Base-by-base conservation (phyloP, 176 grass and related monocot genomes). In the Paspalum notatum region DNA sequence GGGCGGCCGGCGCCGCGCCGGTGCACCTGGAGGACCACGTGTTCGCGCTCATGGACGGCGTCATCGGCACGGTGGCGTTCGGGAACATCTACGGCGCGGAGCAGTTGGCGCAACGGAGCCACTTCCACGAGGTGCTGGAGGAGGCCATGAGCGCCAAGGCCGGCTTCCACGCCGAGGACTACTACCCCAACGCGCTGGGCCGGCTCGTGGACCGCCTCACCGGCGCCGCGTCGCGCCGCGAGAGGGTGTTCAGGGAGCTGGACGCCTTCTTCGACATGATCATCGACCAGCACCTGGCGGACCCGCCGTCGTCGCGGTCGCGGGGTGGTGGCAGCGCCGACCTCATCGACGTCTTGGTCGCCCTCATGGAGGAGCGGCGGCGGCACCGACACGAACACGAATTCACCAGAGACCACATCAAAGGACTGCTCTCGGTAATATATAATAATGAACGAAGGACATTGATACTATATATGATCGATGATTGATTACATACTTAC, bases 401-500 rank as follows among this genome's bases (percentile, higher is more conserved):
- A 8, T 79, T 91, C 37, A 87, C 82, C 18, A 82, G 72, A 6
- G 85, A 85, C 40, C 26, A 79, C 47, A 18, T 85, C 82, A 88
- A 88, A 58, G 76, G 62, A 1, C 37, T 78, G 6, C 59, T 78
- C 16, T 74, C 62, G 15, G 84, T n/a, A n/a, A n/a, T n/a, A n/a
- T n/a, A n/a, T n/a, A n/a, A n/a, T n/a, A n/a, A n/a, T n/a, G n/a
- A n/a, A n/a, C n/a, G n/a, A n/a, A n/a, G n/a, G n/a, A n/a, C n/a
- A n/a, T n/a, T n/a, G n/a, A n/a, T n/a, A n/a, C n/a, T n/a, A n/a
- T n/a, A n/a, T n/a, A n/a, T n/a, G n/a, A n/a, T n/a, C n/a, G n/a
- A n/a, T n/a, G n/a, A n/a, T n/a, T n/a, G n/a, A n/a, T n/a, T n/a
- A n/a, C n/a, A n/a, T n/a, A n/a, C n/a, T n/a, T n/a, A n/a, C n/a